Base-by-base conservation (phyloP, 129 eudicot species). In the Apium graveolens region DNA sequence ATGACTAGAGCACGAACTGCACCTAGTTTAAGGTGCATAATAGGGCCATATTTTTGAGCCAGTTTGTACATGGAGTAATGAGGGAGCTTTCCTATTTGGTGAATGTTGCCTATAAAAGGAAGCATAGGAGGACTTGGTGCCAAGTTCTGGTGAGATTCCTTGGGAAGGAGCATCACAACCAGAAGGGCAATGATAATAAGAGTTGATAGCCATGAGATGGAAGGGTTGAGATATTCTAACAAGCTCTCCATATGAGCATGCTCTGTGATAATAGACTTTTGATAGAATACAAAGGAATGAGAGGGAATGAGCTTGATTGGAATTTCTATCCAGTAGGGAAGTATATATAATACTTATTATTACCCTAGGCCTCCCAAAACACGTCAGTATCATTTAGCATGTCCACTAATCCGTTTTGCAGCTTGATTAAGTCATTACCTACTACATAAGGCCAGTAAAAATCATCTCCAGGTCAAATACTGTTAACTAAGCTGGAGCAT, bases 1-100 rank as follows among this genome's bases (percentile, higher is more conserved):
- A 86, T 70, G 26, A 86, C 82, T 5, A 86, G 63, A 26, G 82
- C 51, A 24, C 82, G 84, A 60, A 83, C 42, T 78, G 29, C 60
- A 24, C 81, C 81, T 1, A 78, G 81, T 66, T 45, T 31, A 41
- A 78, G 31, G 29, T 35, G 81, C 75, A 78, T 65, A 75, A 78
- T 6, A 20, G 57, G 62, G 35, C 81, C 81, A 42, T 63, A 78
- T 17, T 43, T 78, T 27, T 65, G 26, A 1, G 74, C 31, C 17
- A 78, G 65, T 13, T 78, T 29, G 44, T 42, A 45, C 34, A 66
- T 39, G 21, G 63, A 27, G 42, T 13, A 45, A 41, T 69, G 81
- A 41, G 81, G 81, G 49, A 78, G 38, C 3, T 46, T 66, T 1
- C 81, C 81, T 5, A 78, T 41, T 12, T 78, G 81, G 68, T 78